Evolutionary conservation across 257 asterid species (phyloP), one percentile per base, ranked within the genome.

Genomic region (Lycium ferocissimum): DNA sequence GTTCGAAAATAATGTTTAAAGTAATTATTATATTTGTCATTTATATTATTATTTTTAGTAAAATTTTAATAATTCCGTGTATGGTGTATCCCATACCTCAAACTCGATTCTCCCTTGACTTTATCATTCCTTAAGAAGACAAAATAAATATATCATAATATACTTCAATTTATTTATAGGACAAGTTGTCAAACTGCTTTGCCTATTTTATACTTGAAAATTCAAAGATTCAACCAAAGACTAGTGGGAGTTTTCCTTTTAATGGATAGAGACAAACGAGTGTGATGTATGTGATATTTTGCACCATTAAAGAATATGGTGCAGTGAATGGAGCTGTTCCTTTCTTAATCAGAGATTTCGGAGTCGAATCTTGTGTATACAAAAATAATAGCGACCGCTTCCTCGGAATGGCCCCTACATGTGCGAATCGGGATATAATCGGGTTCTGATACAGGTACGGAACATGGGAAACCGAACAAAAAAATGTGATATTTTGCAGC

Each of bases 131-230:
- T 45, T 20, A 47, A 73, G 20, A 49, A 20, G 61, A 73, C 80
- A 73, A 11, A 73, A 20, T 26, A n/a, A 5, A 45, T 45, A 57
- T 57, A 4, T 10, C 15, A 54, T 18, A 71, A n/a, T 73, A 47
- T 20, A 35, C 53, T 73, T 22, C 4, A 51, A 26, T 49, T 76
- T 26, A 26, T 26, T 76, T 22, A 51, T 76, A 76, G 13, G 13
- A 22, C 81, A 76, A 76, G 47, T 76, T 76, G 63, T 51, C 63
- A 76, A 75, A 49, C 6, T 75, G 59, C 38, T 13, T 45, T 22
- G 61, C 26, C 20, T 76, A 51, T 22, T 76, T 49, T 51, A 14
- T 51, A 51, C 14, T 51, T 26, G 3, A 51, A 26, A 0, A 49
- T 51, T 76, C 47, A 76, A 76, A 26, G 0, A 49, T 51, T 76